Conservation (phyloP, 441 rosid species). For the Corymbia citriodora region DNA sequence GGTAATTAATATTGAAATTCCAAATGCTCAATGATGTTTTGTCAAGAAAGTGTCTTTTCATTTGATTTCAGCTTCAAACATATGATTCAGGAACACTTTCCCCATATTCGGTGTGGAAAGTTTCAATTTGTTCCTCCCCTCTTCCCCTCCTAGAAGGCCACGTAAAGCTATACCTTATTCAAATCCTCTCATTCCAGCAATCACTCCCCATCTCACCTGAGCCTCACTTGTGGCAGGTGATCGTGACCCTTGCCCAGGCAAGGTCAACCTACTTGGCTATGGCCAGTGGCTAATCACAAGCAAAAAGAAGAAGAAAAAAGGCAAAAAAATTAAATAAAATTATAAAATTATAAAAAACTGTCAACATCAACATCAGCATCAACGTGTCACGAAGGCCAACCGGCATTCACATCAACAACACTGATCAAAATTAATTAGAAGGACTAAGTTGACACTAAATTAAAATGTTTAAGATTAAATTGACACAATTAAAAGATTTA, state of each 20-base stretch:
- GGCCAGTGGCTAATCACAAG: neutral
- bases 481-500: neutral
- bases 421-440: neutral
- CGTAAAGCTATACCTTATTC: neutral
- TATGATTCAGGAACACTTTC: neutral
- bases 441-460: neutral
- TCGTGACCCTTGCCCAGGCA: neutral
- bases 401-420: rapidly evolving
- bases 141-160: neutral
- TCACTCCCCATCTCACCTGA: neutral
- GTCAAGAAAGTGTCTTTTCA: neutral
- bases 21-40: neutral
- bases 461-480: neutral
- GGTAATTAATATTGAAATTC: neutral
- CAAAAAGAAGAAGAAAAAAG: neutral
- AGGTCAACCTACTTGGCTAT: rapidly evolving
- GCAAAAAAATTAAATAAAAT: rapidly evolving
- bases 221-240: rapidly evolving
- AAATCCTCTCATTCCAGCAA: neutral
- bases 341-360: neutral
- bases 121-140: neutral
- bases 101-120: rapidly evolving
- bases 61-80: neutral
- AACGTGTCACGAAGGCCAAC: rapidly evolving
- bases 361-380: rapidly evolving